Evolutionary conservation across 1,139 yeast genomes (phyloP), one percentile per base, ranked within the genome.

Genomic region (Geotrichum reessii): DNA sequence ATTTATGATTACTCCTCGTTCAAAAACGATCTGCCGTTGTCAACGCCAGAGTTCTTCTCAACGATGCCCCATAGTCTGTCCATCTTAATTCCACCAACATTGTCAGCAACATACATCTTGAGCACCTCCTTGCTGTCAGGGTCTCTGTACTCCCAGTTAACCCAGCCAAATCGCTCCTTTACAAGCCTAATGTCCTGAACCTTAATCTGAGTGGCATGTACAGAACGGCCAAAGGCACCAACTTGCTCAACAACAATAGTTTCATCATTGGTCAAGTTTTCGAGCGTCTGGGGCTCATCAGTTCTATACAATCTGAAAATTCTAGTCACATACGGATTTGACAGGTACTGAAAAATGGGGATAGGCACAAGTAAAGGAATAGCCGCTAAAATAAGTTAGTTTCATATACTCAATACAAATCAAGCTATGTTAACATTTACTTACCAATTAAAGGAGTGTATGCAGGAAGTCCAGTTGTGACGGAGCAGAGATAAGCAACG

Each of bases 31-130:
- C 95, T 76, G 4, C 95, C 95, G 63, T 85, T 85, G 66, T 86
- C 80, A 5, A 85, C 76, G 0, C 86, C 87, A 53, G 83, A 76
- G 63, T 85, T 83, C 57, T 75, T 76, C 70, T 88, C 95, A 4
- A 86, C 81, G 19, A 87, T 80, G 1, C 93, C 91, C 93, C 96
- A 85, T 3, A 88, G 70, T 58, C 96, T 75, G 66, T 88, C 95
- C 96, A 88, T 88, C 64, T 83, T 83, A 67, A 86, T 74, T 0
- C 95, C 95, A 2, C 95, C 95, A 51, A 86, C 77, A 63, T 87
- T 86, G 67, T 88, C 95, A 8, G 80, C 81, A 2, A 88, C 80
- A 65, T 83, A 86, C 69, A 78, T 82, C 44, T 75, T 63, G n/a
- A 73, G 62, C 77, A 74, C 59, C 66, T 73, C 51, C 7, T 69